Evolutionary conservation across 2,329 filamentous ascomycete genomes (phyloP).

Genomic region (Fusarium bactridioides): DNA sequence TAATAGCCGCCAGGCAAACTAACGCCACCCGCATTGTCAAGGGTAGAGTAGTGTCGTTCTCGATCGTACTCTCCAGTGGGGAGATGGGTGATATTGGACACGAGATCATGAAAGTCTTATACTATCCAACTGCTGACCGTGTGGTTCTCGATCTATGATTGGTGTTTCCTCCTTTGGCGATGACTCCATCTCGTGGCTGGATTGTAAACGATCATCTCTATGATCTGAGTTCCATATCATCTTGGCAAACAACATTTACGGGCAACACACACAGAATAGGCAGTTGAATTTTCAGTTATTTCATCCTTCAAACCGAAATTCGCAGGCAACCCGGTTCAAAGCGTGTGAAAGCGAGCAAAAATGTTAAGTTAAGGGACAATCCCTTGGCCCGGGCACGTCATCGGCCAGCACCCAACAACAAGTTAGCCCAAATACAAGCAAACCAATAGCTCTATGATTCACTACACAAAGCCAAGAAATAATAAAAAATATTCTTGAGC

Average conservation of each 20-base stretch:
- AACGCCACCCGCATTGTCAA: conserved; percentile 21
- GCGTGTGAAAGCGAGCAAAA: conserved; percentile 7
- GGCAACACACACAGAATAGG: background rate
- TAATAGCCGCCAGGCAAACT: background rate
- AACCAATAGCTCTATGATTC: background rate
- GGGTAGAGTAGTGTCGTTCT: background rate
- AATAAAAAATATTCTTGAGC: background rate
- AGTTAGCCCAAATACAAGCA: conserved; percentile 2
- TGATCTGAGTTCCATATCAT: conserved; percentile 1
- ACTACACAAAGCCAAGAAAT: conserved; percentile 6
- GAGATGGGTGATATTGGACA: background rate
- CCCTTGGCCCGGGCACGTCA: conserved; percentile 28
- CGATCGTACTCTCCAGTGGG: background rate
- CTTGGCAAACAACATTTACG: background rate
- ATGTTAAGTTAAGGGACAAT: background rate
- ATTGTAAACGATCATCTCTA: conserved; percentile 1
- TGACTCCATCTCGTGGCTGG: conserved; percentile 15
- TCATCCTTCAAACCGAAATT: background rate
- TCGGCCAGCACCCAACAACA: conserved; percentile 20
- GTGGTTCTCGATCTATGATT: background rate
- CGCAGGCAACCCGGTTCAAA: background rate
- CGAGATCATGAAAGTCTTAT: background rate
- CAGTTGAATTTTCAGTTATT: fast-evolving
- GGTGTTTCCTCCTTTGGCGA: background rate
- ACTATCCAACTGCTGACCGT: background rate